Percentiles rank a stretch among this genome's conserved stretches.
Conservation (phyloP, 257 asterid genomes). For the Salvia hispanica region DNA sequence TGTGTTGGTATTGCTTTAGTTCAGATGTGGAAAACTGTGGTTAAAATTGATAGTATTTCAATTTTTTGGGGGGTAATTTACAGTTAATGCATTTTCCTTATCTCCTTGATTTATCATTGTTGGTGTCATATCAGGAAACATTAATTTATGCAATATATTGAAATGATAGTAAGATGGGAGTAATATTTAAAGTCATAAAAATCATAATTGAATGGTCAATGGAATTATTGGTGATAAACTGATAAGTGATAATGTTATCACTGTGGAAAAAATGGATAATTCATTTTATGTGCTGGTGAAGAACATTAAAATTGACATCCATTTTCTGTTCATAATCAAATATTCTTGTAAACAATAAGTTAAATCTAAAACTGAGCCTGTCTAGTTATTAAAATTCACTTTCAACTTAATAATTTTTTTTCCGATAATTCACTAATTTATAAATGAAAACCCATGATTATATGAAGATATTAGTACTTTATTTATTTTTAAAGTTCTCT, state of each 20-base stretch:
- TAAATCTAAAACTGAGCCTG: too few species aligned
- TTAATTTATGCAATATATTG: not conserved
- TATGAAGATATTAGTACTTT: too few species aligned
- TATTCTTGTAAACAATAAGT: too few species aligned
- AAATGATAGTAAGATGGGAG: not conserved
- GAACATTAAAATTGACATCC: not conserved
- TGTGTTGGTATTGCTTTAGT: not conserved
- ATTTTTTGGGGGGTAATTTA: not conserved
- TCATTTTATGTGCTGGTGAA: not conserved
- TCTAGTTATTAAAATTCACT: too few species aligned
- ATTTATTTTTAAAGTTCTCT: too few species aligned
- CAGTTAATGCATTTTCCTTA: not conserved
- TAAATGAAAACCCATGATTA: too few species aligned
- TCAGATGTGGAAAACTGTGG: not conserved
- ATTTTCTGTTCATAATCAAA: not conserved
- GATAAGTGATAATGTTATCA: too few species aligned
- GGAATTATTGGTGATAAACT: not conserved
- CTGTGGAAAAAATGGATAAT: too few species aligned
- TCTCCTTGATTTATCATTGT: not conserved
- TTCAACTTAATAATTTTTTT: too few species aligned
- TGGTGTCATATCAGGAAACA: not conserved
- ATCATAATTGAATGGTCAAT: not conserved
- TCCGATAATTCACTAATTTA: too few species aligned
- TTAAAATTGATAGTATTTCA: not conserved
- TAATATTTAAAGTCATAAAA: not conserved